Evolutionary conservation across 1,284 basidiomycete genomes (phyloP).

Genomic region (Retiboletus flavoniger): DNA sequence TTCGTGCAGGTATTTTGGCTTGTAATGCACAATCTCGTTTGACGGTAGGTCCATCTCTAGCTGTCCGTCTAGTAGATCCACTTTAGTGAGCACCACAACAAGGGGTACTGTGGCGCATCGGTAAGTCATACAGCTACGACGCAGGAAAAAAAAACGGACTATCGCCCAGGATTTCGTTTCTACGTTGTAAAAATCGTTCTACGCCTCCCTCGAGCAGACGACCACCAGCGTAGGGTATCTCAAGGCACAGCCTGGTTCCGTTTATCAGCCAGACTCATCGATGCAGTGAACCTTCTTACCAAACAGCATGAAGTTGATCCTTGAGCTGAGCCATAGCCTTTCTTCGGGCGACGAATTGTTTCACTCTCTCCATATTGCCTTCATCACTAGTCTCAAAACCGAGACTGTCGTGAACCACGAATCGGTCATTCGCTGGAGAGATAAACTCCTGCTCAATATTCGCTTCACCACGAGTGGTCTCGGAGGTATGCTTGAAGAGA

Average conservation of each 20-base stretch:
- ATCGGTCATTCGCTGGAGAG: slow-evolving; percentile 6
- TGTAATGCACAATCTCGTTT: neutral
- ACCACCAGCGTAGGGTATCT: slow-evolving; percentile 13
- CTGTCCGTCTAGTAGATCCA: slow-evolving; percentile 3
- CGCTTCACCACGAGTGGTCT: neutral
- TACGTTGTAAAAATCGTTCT: slow-evolving; percentile 13
- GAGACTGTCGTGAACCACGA: slow-evolving; percentile 21
- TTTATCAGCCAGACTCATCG: neutral
- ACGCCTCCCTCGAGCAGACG: slow-evolving; percentile 14
- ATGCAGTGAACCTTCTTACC: slow-evolving; percentile 1
- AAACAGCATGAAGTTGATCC: slow-evolving; percentile 18
- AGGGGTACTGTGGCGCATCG: slow-evolving; percentile 10
- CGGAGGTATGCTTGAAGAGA: slow-evolving; percentile 7
- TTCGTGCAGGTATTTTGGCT: neutral
- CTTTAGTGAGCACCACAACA: slow-evolving; percentile 14
- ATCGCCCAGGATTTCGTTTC: slow-evolving; percentile 10
- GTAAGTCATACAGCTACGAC: neutral
- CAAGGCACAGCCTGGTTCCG: slow-evolving; percentile 14
- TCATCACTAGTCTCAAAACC: slow-evolving; percentile 17
- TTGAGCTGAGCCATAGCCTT: neutral
- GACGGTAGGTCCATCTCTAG: slow-evolving; percentile 2
- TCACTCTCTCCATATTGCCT: slow-evolving; percentile 4
- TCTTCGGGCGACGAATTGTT: slow-evolving; percentile 6
- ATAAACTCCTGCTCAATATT: slow-evolving; percentile 13
- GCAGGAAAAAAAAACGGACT: neutral